Base-by-base conservation (phyloP, 2,329 filamentous ascomycete genomes). In the Helminthosporium solani region DNA sequence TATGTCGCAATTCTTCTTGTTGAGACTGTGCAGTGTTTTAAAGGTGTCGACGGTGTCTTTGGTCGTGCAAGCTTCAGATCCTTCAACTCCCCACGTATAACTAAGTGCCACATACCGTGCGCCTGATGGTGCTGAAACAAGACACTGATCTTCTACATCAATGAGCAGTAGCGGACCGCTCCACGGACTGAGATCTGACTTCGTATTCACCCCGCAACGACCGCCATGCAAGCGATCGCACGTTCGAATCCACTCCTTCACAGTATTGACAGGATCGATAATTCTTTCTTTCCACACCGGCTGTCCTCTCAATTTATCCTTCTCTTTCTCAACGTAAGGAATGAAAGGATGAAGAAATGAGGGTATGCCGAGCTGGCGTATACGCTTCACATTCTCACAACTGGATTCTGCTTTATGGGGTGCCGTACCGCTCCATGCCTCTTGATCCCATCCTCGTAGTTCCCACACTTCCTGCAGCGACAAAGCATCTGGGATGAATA, bases 81-180 rank as follows among this genome's bases (percentile, higher is more conserved):
- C 21, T 30, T 42, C 39, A 20, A 33, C 31, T 15, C 55, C 55
- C 55, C 55, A 58, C 1, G 50, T 47, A 25, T 58, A 58, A 15
- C 42, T 47, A 18, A 58, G 36, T 18, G 55, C 49, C 14, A 58
- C 36, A 28, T 58, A 58, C 20, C 19, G 35, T 14, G 35, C 46
- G 9, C 40, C 37, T 4, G 28, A 8, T 16, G 42, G 45, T 16
- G 48, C 25, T 7, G 21, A 19, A 3, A 54, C 42, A 3, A 54
- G 28, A 33, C 48, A 51, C 14, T 35, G 33, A 15, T 49, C 33
- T n/a, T 30, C 7, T 14, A 45, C 42, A 40, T 54, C 51, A 19
- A 54, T 54, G 5, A 54, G 28, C 21, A 33, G 40, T 2, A 45
- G 34, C 6, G 50, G 47, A 8, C 46, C 28, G 25, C 27, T 40